A percentile compares a stretch with the other conserved stretches of the same genome.
Conservation (phyloP, 2,329 filamentous ascomycete species). For the Fusarium zealandicum region DNA sequence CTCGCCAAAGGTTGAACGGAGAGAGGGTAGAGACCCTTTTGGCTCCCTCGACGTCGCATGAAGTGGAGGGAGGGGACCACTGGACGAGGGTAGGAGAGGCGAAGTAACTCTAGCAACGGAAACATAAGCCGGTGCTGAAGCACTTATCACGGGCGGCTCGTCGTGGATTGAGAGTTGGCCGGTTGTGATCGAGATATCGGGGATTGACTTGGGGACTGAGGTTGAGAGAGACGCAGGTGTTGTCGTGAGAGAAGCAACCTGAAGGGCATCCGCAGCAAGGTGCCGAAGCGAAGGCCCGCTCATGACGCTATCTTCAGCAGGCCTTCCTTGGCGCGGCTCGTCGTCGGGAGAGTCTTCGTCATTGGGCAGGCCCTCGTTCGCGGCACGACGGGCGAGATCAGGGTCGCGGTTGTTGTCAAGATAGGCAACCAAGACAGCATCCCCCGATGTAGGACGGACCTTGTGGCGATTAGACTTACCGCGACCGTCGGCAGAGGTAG, state of each 20-base stretch:
- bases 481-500: constrained; percentile 49
- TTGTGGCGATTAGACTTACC: constrained; percentile 60
- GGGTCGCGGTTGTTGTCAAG: constrained; percentile 69
- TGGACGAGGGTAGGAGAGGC: constrained; percentile 34
- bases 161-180: constrained; percentile 47
- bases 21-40: constrained; percentile 50
- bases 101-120: constrained; percentile 27
- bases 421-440: constrained; percentile 71
- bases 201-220: constrained; percentile 30
- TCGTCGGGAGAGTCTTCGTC: constrained; percentile 45
- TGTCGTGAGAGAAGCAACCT: constrained; percentile 35
- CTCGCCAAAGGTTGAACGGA: constrained; percentile 49
- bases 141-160: constrained; percentile 32
- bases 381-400: constrained; percentile 68
- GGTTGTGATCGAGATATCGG: constrained; percentile 43
- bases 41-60: constrained; percentile 47
- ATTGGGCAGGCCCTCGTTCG: constrained; percentile 58
- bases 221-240: constrained; percentile 13
- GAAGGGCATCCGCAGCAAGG: constrained; percentile 45
- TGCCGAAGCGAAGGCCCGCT: constrained; percentile 40
- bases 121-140: constrained; percentile 16
- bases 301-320: constrained; percentile 27
- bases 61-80: constrained; percentile 48
- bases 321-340: constrained; percentile 25
- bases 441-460: constrained; percentile 64